These are phyloP conservation scores for Lablab purpureus DNA, from an alignment of 306 rosid species.

Conservation along the genomic window DNA sequence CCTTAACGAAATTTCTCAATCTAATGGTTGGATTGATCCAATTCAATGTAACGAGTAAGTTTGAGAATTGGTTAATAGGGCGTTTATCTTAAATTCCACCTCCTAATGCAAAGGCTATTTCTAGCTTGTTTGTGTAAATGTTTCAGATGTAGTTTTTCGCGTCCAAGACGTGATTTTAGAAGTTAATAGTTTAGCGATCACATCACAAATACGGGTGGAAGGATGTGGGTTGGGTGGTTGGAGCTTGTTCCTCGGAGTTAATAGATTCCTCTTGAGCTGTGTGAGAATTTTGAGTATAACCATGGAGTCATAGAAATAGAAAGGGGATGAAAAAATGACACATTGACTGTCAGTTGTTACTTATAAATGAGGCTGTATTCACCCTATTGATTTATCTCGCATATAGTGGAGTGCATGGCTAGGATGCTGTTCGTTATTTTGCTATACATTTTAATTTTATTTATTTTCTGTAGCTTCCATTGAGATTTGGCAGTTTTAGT, in stretches of 20 bases:
- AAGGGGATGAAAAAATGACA: neutral
- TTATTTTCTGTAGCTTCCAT: conserved; percentile 12
- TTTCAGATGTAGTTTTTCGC: neutral
- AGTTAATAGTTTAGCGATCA: neutral
- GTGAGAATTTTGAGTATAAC: conserved; percentile 31
- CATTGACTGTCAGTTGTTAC: neutral
- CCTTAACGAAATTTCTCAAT: neutral
- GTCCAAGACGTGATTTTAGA: neutral
- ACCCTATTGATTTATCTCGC: conserved; percentile 9
- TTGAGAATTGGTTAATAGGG: no score
- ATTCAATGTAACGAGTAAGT: neutral
- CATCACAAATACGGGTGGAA: neutral
- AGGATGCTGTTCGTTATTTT: conserved; percentile 19
- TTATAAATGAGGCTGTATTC: conserved; percentile 8
- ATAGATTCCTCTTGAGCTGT: neutral
- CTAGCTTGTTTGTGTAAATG: neutral
- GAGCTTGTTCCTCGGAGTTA: neutral
- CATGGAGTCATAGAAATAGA: neutral
- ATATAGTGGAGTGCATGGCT: conserved; percentile 8
- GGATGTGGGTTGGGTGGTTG: neutral
- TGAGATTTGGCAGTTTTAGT: conserved; percentile 27
- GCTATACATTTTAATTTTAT: neutral
- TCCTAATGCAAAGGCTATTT: neutral
- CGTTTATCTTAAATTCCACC: neutral
- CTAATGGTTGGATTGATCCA: neutral